Percentiles rank a stretch among this genome's conserved stretches.
phyloP scores from a whole-genome alignment of 306 rosid genomes.

The Prunus fruticosa region DNA sequence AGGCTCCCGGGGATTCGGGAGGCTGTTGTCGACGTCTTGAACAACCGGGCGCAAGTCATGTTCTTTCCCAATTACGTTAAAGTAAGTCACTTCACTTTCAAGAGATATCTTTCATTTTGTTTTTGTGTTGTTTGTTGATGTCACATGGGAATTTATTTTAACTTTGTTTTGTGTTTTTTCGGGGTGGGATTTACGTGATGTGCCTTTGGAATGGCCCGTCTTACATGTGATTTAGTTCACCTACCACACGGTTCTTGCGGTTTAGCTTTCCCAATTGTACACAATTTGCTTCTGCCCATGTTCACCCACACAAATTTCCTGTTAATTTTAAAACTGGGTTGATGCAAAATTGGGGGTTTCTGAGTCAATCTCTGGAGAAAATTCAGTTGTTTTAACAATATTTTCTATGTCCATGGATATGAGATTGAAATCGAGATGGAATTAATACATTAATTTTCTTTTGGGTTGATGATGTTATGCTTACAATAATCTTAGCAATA shows the following conservation, averaged over 20 bases:
- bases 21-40: conserved; percentile 62
- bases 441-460: too few species aligned
- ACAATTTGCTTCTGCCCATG: neutral
- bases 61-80: conserved; percentile 49
- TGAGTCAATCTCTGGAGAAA: neutral
- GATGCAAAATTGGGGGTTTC: neutral
- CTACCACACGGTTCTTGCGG: neutral
- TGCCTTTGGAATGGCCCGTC: neutral
- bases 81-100: conserved; percentile 30
- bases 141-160: neutral
- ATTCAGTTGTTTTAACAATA: neutral
- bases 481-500: too few species aligned
- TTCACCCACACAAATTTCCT: neutral
- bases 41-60: conserved; percentile 52
- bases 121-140: neutral
- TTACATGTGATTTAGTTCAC: neutral
- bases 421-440: neutral
- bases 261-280: neutral
- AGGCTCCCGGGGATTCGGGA: conserved; percentile 67
- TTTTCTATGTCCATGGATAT: neutral
- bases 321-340: neutral
- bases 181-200: neutral
- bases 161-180: neutral
- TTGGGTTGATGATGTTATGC: too few species aligned
- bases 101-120: neutral